Conservation (phyloP, 139 green algal species). For the Chara braunii region DNA sequence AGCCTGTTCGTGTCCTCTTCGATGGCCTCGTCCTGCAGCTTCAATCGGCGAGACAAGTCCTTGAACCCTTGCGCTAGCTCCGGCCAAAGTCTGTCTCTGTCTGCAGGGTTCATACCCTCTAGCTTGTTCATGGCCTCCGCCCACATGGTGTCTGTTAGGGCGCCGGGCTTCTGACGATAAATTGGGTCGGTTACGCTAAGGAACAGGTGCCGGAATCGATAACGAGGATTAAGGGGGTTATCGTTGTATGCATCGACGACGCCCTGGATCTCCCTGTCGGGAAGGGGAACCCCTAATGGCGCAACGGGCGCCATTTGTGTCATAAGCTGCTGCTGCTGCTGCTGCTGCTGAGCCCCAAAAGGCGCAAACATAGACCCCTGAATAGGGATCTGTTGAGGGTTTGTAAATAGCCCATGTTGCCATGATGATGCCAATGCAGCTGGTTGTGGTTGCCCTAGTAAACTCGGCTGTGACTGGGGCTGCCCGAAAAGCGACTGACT, state of each 20-base stretch:
- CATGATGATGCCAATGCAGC: neutral
- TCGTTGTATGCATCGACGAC: constrained; percentile 19
- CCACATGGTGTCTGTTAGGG: constrained; percentile 21
- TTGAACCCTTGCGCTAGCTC: constrained; percentile 26
- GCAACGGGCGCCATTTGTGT: constrained; percentile 18
- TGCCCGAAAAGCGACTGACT: neutral
- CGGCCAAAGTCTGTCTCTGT: constrained; percentile 19
- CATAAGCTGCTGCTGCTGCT: constrained; percentile 9
- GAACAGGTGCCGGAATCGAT: constrained; percentile 26
- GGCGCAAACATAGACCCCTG: no score
- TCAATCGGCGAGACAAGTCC: constrained; percentile 12
- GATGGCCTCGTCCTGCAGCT: constrained; percentile 20
- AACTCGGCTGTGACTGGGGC: neutral
- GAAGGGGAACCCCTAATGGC: constrained; percentile 8
- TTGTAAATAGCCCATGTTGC: no score
- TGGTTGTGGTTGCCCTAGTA: constrained; percentile 1
- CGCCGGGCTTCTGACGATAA: constrained; percentile 1
- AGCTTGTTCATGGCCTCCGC: constrained; percentile 8
- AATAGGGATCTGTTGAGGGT: no score
- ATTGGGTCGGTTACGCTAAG: constrained; percentile 18
- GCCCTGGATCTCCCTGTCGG: constrained; percentile 21
- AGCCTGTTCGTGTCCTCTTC: neutral
- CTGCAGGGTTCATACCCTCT: neutral
- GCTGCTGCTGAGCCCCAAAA: neutral
- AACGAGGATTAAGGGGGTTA: constrained; percentile 3